Percentiles rank a stretch among this genome's conserved stretches.
Evolutionary conservation across 495 filamentous ascomycete species (phyloP).

Genomic region (Penicillium soppii): DNA sequence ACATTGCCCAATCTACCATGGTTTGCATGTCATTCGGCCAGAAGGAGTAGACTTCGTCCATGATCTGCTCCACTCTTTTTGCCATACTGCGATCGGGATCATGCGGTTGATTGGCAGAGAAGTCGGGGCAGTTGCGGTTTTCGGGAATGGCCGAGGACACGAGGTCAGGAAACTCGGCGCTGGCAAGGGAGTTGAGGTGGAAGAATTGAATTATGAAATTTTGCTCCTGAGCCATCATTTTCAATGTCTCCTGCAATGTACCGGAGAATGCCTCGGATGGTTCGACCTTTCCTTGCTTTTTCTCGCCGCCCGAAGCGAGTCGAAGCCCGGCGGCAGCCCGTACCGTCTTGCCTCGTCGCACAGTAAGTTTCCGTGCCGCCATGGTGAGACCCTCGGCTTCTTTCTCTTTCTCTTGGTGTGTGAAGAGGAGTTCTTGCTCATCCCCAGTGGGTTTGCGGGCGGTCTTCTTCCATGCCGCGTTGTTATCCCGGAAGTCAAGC

Average conservation of each 20-base stretch:
- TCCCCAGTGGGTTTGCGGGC: slow-evolving; percentile 77
- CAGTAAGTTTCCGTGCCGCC: slow-evolving; percentile 86
- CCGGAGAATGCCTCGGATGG: slow-evolving; percentile 83
- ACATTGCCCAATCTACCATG: slow-evolving; percentile 80
- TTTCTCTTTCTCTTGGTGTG: slow-evolving; percentile 78
- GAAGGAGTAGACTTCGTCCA: slow-evolving; percentile 84
- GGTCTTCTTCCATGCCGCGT: slow-evolving; percentile 77
- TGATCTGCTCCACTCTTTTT: slow-evolving; percentile 71
- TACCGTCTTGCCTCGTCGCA: slow-evolving; percentile 84
- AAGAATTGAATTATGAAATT: slow-evolving; percentile 95
- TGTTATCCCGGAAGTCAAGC: slow-evolving; percentile 76
- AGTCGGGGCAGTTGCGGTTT: slow-evolving; percentile 63
- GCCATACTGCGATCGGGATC: slow-evolving; percentile 84
- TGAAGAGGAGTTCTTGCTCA: slow-evolving; percentile 87
- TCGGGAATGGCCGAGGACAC: slow-evolving; percentile 64
- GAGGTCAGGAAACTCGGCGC: slow-evolving; percentile 77
- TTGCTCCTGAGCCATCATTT: slow-evolving; percentile 83
- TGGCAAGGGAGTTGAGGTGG: slow-evolving; percentile 76
- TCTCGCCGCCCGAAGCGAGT: slow-evolving; percentile 52
- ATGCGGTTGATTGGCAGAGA: slow-evolving; percentile 68
- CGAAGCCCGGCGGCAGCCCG: slow-evolving; percentile 64
- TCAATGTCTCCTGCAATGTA: slow-evolving; percentile 72
- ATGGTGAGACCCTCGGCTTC: slow-evolving; percentile 64
- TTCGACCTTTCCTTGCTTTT: slow-evolving; percentile 65
- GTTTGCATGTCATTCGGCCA: slow-evolving; percentile 76